Percentiles rank a stretch among this genome's conserved stretches.
phyloP scores from a whole-genome alignment of 805 yeast genomes.

The Maudiozyma saulgeensis region DNA sequence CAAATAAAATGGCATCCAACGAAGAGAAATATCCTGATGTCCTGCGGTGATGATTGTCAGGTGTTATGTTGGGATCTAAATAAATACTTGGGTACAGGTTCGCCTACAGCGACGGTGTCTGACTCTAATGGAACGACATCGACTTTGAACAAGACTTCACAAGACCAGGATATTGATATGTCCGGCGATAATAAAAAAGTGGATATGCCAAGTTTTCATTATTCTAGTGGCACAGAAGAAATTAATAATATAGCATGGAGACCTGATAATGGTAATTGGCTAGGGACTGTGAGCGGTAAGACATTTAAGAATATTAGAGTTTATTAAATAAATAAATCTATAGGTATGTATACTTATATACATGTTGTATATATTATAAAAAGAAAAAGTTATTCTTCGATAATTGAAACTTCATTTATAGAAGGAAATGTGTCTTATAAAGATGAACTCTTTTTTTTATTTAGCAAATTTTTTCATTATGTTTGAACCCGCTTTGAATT shows the following conservation, averaged over 20 bases:
- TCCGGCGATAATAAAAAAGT: conserved; percentile 7
- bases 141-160: not conserved
- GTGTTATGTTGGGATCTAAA: conserved; percentile 59
- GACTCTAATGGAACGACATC: not conserved
- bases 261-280: conserved; percentile 57
- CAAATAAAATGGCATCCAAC: conserved; percentile 79
- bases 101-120: not conserved
- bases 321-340: not conserved
- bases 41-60: conserved; percentile 69
- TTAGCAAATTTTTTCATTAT: not conserved
- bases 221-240: conserved; percentile 51
- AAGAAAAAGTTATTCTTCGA: no score
- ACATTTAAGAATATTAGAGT: conserved; percentile 29
- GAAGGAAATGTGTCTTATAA: no score
- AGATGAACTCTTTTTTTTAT: not conserved
- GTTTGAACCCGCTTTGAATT: not conserved
- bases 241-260: conserved; percentile 73
- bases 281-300: conserved; percentile 44
- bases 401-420: no score
- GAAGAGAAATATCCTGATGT: conserved; percentile 43
- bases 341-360: not conserved
- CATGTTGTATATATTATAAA: no score
- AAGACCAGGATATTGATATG: conserved; percentile 2
- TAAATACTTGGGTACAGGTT: conserved; percentile 12
- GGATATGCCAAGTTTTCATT: conserved; percentile 36